Evolutionary conservation across 768 basidiomycete species (phyloP), one percentile per base, ranked within the genome.

Genomic region (Gautieria morchelliformis): DNA sequence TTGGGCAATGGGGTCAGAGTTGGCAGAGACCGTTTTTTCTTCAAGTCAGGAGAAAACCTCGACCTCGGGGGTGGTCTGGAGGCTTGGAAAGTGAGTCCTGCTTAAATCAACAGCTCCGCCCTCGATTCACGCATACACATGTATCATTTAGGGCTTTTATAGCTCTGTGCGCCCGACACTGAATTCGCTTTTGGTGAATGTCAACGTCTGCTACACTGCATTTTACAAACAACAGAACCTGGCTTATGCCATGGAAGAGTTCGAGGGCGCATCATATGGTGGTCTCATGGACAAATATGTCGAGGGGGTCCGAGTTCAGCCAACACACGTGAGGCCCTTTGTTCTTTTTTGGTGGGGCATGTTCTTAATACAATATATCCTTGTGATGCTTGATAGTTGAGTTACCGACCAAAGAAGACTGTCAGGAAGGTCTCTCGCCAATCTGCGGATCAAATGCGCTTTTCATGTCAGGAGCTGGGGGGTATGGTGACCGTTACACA

Each of bases 21-120:
- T 11, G 84, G 85, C 1, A 71, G 78, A 52, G 83, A 84, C 59
- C 76, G 81, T 12, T 87, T 81, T 67, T 88, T 87, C 70, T 85
- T 85, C 71, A 70, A 67, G 9, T 53, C 65, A 30, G 68, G 71
- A 37, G 63, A 63, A 3, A 62, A 70, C 3, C 41, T 51, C 11
- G n/a, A 58, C 4, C 66, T 81, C 32, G 75, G 77, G 12, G 77
- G 75, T 24, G 85, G 84, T 19, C 81, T 75, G 58, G 77, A 75
- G 63, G 83, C 67, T 60, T 88, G 68, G 83, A 86, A 69, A 72
- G 46, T 57, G 50, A 4, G 10, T 37, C 8, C 19, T n/a, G 7
- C 45, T 14, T 30, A 30, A 11, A 19, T 46, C 17, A 22, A 14
- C 42, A 17, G 35, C 2, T 48, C 32, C 9, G 24, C 17, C 4